These are phyloP conservation scores for Nymphaea colorata DNA, from an alignment of 164 flowering plant species.

Conservation along the genomic window DNA sequence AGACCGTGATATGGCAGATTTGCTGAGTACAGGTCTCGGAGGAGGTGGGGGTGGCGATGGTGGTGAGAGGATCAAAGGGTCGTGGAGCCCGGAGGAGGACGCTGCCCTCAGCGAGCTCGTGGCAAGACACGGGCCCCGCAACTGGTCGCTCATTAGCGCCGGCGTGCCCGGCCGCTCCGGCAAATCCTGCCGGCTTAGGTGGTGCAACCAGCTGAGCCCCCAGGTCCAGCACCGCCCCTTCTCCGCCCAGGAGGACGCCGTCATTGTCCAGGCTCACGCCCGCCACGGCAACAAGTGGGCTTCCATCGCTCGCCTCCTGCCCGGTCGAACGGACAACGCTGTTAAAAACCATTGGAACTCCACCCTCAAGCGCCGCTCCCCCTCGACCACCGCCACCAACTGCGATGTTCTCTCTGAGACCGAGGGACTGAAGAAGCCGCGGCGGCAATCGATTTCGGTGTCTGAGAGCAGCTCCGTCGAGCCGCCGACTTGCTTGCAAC, in stretches of 20 bases:
- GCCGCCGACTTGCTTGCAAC: constrained; percentile 29
- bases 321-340: constrained; percentile 72
- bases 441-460: not conserved
- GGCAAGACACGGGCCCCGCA: constrained; percentile 46
- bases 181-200: constrained; percentile 65
- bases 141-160: constrained; percentile 51
- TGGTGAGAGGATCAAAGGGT: constrained; percentile 37
- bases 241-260: constrained; percentile 41
- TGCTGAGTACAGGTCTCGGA: not conserved
- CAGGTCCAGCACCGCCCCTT: constrained; percentile 58
- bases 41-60: constrained; percentile 1
- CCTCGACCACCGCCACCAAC: not conserved
- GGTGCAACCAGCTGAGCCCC: constrained; percentile 82
- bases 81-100: constrained; percentile 63
- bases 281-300: constrained; percentile 76
- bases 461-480: not conserved
- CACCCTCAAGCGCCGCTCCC: constrained; percentile 25
- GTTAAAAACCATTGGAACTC: constrained; percentile 81
- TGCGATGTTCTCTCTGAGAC: not conserved
- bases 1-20: not conserved
- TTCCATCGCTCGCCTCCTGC: constrained; percentile 49
- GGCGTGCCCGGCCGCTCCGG: constrained; percentile 62
- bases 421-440: not conserved
- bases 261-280: constrained; percentile 41
- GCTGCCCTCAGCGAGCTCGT: constrained; percentile 34